Percentiles rank a stretch among this genome's conserved stretches.
These are phyloP conservation scores for Effrenium voratum DNA, from an alignment of 73 alveolate species.

Conservation along the genomic window DNA sequence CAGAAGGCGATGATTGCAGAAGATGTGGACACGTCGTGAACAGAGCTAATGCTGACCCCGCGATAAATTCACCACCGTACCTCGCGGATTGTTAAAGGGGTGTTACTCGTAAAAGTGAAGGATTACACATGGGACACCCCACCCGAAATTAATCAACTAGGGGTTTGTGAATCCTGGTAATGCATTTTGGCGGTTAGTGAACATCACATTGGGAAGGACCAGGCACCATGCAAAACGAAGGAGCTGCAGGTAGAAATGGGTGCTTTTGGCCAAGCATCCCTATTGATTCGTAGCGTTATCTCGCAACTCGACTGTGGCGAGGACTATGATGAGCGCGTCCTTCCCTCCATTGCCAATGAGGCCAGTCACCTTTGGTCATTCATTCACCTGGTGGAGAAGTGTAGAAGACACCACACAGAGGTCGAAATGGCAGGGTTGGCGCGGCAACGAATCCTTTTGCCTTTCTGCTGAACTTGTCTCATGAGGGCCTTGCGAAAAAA, in stretches of 20 bases:
- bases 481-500: not conserved
- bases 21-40: no score
- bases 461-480: not conserved
- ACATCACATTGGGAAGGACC: not conserved
- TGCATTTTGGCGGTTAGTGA: not conserved
- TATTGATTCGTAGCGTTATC: constrained; percentile 95
- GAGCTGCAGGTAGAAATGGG: not conserved
- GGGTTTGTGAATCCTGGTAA: not conserved
- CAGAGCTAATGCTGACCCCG: no score
- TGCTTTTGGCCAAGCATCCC: no score
- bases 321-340: constrained; percentile 97
- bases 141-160: no score
- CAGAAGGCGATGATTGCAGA: no score
- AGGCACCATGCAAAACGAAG: not conserved
- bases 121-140: no score
- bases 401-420: no score
- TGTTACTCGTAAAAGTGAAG: no score
- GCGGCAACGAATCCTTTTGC: not conserved
- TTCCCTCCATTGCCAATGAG: constrained; percentile 97
- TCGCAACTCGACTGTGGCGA: constrained; percentile 94
- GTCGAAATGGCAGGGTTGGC: not conserved
- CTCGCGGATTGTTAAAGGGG: no score
- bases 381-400: not conserved
- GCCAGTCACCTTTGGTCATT: not conserved
- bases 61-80: no score